These are phyloP conservation scores for Bassia scoparia DNA, from an alignment of 148 eudicot species.

Conservation along the genomic window DNA sequence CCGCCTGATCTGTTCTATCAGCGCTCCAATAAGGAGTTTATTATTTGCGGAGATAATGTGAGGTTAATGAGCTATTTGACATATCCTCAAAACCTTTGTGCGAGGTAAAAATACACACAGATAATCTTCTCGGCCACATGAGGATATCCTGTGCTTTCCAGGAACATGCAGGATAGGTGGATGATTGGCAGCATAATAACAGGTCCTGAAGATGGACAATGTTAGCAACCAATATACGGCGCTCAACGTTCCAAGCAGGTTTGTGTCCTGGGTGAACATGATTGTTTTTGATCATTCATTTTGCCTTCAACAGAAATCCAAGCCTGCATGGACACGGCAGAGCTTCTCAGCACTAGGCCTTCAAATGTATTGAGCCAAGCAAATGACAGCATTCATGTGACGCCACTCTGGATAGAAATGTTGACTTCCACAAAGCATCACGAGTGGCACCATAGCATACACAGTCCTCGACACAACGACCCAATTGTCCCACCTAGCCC, in stretches of 20 bases:
- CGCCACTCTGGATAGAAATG: conserved; percentile 60
- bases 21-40: conserved; percentile 49
- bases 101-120: conserved; percentile 64
- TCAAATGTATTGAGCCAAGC: conserved; percentile 79
- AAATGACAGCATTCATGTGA: conserved; percentile 67
- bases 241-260: conserved; percentile 80
- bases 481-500: conserved; percentile 79
- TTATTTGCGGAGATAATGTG: conserved; percentile 49
- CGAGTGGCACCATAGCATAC: conserved; percentile 58
- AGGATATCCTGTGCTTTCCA: conserved; percentile 54
- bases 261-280: conserved; percentile 78
- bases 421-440: conserved; percentile 67
- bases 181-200: conserved; percentile 44
- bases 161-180: conserved; percentile 40
- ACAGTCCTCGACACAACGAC: conserved; percentile 70
- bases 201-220: conserved; percentile 50
- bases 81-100: conserved; percentile 62
- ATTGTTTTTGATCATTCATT: conserved; percentile 57
- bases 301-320: conserved; percentile 58
- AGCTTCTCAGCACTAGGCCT: conserved; percentile 59
- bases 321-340: conserved; percentile 50
- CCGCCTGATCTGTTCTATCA: conserved; percentile 48
- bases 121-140: conserved; percentile 60
- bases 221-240: conserved; percentile 65
- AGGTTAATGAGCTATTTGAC: conserved; percentile 40